Percentiles rank a stretch among this genome's conserved stretches.
Evolutionary conservation across 805 yeast genomes (phyloP).

Genomic region (Ogataea allantospora): DNA sequence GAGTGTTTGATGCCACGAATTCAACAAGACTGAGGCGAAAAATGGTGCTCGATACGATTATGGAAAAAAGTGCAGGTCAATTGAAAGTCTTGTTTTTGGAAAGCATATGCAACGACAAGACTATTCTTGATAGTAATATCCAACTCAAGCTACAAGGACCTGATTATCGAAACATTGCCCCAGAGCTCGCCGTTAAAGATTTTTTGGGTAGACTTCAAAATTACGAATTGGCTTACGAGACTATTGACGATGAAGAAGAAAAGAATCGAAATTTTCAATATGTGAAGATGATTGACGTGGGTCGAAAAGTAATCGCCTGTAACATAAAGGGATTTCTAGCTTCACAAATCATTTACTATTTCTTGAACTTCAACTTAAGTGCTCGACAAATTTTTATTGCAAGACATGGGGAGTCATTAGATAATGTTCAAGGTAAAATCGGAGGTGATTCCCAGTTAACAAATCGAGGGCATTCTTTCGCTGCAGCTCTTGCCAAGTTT

Average conservation of each 20-base stretch:
- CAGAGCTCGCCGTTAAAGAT: constrained; percentile 73
- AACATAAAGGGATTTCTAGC: constrained; percentile 85
- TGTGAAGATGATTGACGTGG: constrained; percentile 94
- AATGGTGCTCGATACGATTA: constrained; percentile 55
- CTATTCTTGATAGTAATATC: constrained; percentile 76
- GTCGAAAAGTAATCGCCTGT: constrained; percentile 88
- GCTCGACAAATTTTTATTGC: constrained; percentile 94
- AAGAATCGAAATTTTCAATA: constrained; percentile 69
- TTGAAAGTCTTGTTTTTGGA: constrained; percentile 83
- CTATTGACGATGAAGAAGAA: constrained; percentile 75
- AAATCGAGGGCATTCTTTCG: constrained; percentile 70
- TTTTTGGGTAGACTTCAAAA: constrained; percentile 78
- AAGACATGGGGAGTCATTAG: constrained; percentile 90
- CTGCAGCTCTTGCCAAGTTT: constrained; percentile 70
- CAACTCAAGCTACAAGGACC: constrained; percentile 88
- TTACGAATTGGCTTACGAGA: constrained; percentile 86
- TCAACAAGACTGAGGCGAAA: constrained; percentile 65
- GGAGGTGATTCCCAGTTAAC: constrained; percentile 91
- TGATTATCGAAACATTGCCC: constrained; percentile 85
- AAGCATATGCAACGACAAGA: constrained; percentile 78
- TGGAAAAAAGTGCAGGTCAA: constrained; percentile 53
- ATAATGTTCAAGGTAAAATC: constrained; percentile 79
- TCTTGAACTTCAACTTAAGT: constrained; percentile 81
- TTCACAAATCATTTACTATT: constrained; percentile 88
- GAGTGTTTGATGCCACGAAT: constrained; percentile 85